Evolutionary conservation across 2,329 filamentous ascomycete genomes (phyloP).

Genomic region (Thielaviopsis populi): DNA sequence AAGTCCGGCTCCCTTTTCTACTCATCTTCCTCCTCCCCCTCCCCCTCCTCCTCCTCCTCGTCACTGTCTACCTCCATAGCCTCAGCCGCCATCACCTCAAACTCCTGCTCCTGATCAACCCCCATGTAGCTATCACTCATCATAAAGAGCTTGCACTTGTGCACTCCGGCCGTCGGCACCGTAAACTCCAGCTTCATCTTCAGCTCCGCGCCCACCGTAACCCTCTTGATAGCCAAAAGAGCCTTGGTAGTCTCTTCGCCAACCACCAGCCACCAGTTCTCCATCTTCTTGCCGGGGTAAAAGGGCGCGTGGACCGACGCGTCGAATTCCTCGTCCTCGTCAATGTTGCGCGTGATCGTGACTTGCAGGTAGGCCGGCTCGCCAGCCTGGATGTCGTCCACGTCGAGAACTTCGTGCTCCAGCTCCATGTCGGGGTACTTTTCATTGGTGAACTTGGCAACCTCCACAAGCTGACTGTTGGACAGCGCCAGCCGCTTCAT

Average conservation of each 20-base stretch:
- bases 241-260: constrained; percentile 82
- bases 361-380: constrained; percentile 71
- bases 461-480: constrained; percentile 69
- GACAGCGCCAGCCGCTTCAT: constrained; percentile 65
- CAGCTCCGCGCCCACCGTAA: constrained; percentile 68
- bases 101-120: constrained; percentile 87
- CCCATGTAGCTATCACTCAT: constrained; percentile 97
- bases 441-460: constrained; percentile 88
- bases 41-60: constrained; percentile 45
- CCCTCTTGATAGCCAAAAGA: constrained; percentile 82
- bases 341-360: constrained; percentile 68
- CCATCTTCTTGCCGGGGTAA: constrained; percentile 80
- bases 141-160: constrained; percentile 78
- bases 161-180: constrained; percentile 67
- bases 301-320: constrained; percentile 86
- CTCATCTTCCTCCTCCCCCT: constrained; percentile 30
- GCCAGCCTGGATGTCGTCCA: constrained; percentile 64
- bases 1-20: constrained; percentile 25
- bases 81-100: constrained; percentile 72
- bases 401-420: constrained; percentile 71
- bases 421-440: constrained; percentile 93
- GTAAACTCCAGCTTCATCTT: constrained; percentile 76
- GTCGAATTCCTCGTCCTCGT: constrained; percentile 54
- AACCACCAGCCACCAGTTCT: constrained; percentile 98
- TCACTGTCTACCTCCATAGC: constrained; percentile 91